Evolutionary conservation across 306 rosid species (phyloP).

Genomic region (Glycine tomentella): DNA sequence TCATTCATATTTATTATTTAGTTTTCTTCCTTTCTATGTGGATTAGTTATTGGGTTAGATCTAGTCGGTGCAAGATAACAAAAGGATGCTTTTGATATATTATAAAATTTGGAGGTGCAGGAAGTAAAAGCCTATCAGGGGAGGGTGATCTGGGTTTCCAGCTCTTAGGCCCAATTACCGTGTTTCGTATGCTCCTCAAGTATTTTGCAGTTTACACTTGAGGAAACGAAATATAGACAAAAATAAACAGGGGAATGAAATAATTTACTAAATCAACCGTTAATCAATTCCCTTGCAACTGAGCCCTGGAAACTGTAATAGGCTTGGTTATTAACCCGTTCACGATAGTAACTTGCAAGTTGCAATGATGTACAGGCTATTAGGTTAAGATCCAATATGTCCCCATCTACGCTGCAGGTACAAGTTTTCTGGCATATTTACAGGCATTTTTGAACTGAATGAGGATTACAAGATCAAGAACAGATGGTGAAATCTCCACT

Average conservation of each 20-base stretch:
- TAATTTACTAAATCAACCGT: not conserved
- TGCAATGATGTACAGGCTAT: too few relatives aligned
- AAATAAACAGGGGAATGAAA: not conserved
- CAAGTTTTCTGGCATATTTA: not conserved
- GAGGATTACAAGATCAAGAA: not conserved
- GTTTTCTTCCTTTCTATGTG: not conserved
- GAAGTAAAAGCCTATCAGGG: not conserved
- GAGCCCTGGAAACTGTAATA: too few relatives aligned
- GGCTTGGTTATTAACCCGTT: too few relatives aligned
- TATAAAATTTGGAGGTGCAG: too few relatives aligned
- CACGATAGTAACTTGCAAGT: too few relatives aligned
- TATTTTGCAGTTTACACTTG: not conserved
- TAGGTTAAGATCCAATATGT: too few relatives aligned
- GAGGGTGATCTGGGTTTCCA: constrained; percentile 18
- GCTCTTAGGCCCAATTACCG: constrained; percentile 1
- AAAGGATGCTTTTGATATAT: not conserved
- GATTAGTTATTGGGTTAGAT: not conserved
- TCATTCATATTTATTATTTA: constrained; percentile 29
- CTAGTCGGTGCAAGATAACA: constrained; percentile 31
- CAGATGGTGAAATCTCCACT: not conserved
- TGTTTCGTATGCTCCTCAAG: not conserved
- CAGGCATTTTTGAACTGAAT: not conserved
- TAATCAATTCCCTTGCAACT: too few relatives aligned
- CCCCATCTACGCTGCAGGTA: not conserved
- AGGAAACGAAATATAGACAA: not conserved